phyloP scores from a whole-genome alignment of 495 filamentous ascomycete species.

The Aspergillus bertholletiae region DNA sequence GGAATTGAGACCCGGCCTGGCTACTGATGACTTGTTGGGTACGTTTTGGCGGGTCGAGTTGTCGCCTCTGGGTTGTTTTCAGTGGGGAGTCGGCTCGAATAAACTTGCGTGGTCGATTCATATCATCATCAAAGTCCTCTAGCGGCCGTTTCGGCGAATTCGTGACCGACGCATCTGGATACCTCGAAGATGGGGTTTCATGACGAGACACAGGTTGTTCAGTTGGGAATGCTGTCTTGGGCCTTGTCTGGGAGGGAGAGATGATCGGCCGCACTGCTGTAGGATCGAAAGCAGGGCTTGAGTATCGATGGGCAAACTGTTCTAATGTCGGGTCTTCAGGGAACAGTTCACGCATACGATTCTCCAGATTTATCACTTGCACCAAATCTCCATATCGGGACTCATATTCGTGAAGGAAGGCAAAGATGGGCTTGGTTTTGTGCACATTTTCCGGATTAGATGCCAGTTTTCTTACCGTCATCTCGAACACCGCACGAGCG shows the following conservation, averaged over 20 bases:
- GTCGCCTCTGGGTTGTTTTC: constrained; percentile 77
- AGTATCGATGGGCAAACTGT: constrained; percentile 73
- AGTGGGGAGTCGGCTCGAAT: constrained; percentile 80
- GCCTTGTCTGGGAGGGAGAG: constrained; percentile 72
- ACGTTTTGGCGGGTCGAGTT: constrained; percentile 74
- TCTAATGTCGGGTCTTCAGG: constrained; percentile 77
- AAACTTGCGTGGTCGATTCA: constrained; percentile 71
- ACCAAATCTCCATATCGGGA: constrained; percentile 87
- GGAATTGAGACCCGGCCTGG: constrained; percentile 33
- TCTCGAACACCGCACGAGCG: constrained; percentile 92
- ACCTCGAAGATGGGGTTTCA: constrained; percentile 52
- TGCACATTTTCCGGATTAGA: constrained; percentile 65
- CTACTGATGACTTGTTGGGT: constrained; percentile 31
- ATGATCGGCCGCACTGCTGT: constrained; percentile 77
- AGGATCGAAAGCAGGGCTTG: constrained; percentile 66
- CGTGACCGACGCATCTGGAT: constrained; percentile 43
- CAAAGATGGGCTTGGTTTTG: constrained; percentile 79
- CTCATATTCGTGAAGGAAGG: constrained; percentile 91
- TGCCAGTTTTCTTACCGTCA: constrained; percentile 73
- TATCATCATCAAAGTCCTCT: constrained; percentile 71
- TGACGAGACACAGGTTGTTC: constrained; percentile 42
- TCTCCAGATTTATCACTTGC: constrained; percentile 85
- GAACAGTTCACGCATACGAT: constrained; percentile 86
- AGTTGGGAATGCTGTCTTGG: constrained; percentile 41
- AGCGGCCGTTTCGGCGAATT: constrained; percentile 77